Base-by-base conservation (phyloP, 225 moss, liverwort and hornwort species). In the Pseudisothecium myosuroides region DNA sequence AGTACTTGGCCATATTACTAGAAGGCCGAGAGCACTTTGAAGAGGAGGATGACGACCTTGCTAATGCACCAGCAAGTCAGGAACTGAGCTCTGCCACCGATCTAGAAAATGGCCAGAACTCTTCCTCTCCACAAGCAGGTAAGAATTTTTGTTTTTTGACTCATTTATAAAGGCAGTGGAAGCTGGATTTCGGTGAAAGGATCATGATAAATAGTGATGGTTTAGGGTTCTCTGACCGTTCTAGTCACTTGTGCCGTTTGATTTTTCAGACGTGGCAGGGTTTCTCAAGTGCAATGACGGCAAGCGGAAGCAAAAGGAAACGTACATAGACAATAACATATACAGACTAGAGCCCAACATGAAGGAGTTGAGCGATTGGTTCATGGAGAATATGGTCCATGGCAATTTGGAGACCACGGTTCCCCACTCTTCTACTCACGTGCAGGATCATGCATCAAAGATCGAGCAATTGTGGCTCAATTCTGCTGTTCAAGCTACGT, bases 11-110 rank as follows among this genome's bases (percentile, higher is more conserved):
- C 82, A 92, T 97, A 49, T 85, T 99, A 88, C 93, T 99, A 50
- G 97, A 99, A 93, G 96, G 96, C 56, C 95, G 99, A 89, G 99
- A 99, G 89, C 96, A 94, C 76, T 97, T 99, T 88, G 99, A 97
- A 92, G 97, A 97, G 92, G 98, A 97, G 87, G 96, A 94, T 37
- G 95, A 97, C 36, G 84, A 96, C 47, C 88, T 95, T 47, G 91
- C 86, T 76, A 92, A 88, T 69, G 81, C 76, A 50, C 73, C 82
- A 81, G 86, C 86, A 87, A 83, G 90, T 80, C 81, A 77, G 84
- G 90, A 93, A 87, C 79, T 81, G 83, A 90, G 87, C 72, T 61
- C 80, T 91, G 54, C 84, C 79, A 43, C 78, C 75, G 87, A 89
- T 88, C 28, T 84, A 74, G 92, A 86, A 47, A 86, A 78, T 55